Percentiles rank a stretch among this genome's conserved stretches.
Conservation (phyloP, 169 alveolate genomes). For the Amoebophrya sp. region DNA sequence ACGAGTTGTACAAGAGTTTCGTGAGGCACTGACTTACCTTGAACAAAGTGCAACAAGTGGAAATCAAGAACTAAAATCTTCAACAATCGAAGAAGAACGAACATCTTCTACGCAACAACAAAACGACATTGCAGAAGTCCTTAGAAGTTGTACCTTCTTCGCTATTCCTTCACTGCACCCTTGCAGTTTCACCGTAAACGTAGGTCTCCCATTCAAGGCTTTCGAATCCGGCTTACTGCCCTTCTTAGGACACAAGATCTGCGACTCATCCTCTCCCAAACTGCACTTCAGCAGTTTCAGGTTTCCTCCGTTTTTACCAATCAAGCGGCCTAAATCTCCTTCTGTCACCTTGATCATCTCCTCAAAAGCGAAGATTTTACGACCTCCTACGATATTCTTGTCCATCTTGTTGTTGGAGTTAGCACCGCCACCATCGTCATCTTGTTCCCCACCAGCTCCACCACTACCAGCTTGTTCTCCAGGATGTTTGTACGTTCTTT, state of each 20-base stretch:
- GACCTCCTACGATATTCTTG: not conserved
- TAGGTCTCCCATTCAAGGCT: not conserved
- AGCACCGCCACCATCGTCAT: not conserved
- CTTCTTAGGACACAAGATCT: not conserved
- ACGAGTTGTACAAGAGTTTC: too few relatives aligned
- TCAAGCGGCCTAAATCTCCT: not conserved
- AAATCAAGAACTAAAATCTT: too few relatives aligned
- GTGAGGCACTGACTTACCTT: too few relatives aligned
- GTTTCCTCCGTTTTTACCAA: not conserved
- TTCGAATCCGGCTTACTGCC: not conserved
- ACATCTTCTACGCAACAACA: too few relatives aligned
- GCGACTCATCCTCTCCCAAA: not conserved
- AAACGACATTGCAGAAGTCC: too few relatives aligned
- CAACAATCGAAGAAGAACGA: too few relatives aligned
- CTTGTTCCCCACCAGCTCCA: not conserved
- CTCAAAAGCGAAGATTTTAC: not conserved
- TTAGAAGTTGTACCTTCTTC: too few relatives aligned
- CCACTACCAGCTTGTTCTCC: not conserved
- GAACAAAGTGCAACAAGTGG: too few relatives aligned
- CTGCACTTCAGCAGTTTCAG: not conserved
- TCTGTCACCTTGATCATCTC: not conserved
- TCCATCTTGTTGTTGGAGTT: not conserved
- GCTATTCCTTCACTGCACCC: not conserved
- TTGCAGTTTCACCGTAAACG: not conserved
- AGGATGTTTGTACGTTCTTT: not conserved